Evolutionary conservation across 257 asterid species (phyloP), one percentile per base, ranked within the genome.

Genomic region (Solanum raphanifolium): DNA sequence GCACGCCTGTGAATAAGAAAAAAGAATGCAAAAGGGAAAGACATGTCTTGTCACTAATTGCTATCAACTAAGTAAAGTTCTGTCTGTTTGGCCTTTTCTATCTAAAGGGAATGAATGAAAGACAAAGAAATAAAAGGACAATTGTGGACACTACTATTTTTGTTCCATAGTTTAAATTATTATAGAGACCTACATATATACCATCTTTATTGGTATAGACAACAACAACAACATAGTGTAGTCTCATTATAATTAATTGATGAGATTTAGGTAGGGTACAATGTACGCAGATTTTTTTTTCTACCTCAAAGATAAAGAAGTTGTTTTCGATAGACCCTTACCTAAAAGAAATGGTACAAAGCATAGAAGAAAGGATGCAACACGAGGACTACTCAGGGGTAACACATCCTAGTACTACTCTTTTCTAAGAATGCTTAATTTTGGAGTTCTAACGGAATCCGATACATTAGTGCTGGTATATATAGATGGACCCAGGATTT

Each of bases 31-130:
- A 32, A 25, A 69, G 82, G 25, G n/a, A 23, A 35, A 83, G 89
- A 89, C 35, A 83, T 85, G 91, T 93, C 91, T 90, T 92, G 92
- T 94, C 95, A 83, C 87, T 62, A 62, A 62, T 62, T 90, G 83
- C 83, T 87, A 87, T 91, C 85, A 84, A 86, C 69, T 46, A 43
- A 66, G 89, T 89, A 83, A 86, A 86, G 83, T 88, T 81, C 86
- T 91, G 71, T 85, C 16, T 87, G 43, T 85, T 90, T 91, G 90
- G 86, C 86, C 18, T 65, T 69, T 75, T 88, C 87, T 39, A 46
- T 16, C 62, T 5, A 5, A 27, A 83, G 71, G 39, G 83, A 81
- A 29, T 43, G 65, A 29, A 29, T 36, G 85, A 48, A 46, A 46
- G 38, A 29, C 31, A 41, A 0, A 25, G 16, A 15, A 25, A 76